These are phyloP conservation scores for Scheffersomyces insectosa DNA, from an alignment of 1,139 yeast species.

Conservation along the genomic window DNA sequence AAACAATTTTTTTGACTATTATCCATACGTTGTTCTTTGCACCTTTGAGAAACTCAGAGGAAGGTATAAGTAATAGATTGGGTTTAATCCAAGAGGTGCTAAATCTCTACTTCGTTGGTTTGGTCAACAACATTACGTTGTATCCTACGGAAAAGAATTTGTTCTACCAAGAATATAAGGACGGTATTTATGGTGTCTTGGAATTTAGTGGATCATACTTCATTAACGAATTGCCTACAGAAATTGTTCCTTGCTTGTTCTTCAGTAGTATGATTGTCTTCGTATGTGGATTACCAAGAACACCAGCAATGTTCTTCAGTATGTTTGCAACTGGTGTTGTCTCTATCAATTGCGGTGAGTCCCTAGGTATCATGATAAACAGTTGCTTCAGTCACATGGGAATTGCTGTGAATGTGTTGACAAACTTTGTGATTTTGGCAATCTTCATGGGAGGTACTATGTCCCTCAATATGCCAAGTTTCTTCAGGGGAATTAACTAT, in stretches of 20 bases:
- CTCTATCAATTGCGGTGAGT: slow-evolving; percentile 23
- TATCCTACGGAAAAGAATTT: slow-evolving; percentile 25
- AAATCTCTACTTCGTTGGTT: slow-evolving; percentile 24
- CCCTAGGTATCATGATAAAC: slow-evolving; percentile 23
- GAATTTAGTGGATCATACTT: slow-evolving; percentile 23
- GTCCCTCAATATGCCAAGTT: slow-evolving; percentile 26
- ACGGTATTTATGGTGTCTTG: slow-evolving; percentile 21
- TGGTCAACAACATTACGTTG: slow-evolving; percentile 24
- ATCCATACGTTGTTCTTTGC: slow-evolving; percentile 24
- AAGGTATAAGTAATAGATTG: slow-evolving; percentile 22
- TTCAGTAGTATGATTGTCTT: slow-evolving; percentile 22
- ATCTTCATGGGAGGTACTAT: slow-evolving; percentile 30
- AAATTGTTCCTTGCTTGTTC: slow-evolving; percentile 19
- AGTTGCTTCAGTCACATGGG: slow-evolving; percentile 24
- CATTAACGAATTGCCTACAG: slow-evolving; percentile 24
- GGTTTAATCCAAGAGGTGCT: slow-evolving; percentile 24
- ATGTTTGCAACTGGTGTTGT: slow-evolving; percentile 18
- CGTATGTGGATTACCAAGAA: slow-evolving; percentile 24
- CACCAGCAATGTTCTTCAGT: slow-evolving; percentile 22
- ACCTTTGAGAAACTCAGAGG: slow-evolving; percentile 17
- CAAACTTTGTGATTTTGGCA: slow-evolving; percentile 19
- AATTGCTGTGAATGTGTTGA: slow-evolving; percentile 23
- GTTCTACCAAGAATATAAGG: slow-evolving; percentile 26
- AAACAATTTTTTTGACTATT: slow-evolving; percentile 18
- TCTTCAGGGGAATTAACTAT: slow-evolving; percentile 25